Conservation (phyloP, 371 early-diverging fungal genomes). For the Haplosporangium sp. region DNA sequence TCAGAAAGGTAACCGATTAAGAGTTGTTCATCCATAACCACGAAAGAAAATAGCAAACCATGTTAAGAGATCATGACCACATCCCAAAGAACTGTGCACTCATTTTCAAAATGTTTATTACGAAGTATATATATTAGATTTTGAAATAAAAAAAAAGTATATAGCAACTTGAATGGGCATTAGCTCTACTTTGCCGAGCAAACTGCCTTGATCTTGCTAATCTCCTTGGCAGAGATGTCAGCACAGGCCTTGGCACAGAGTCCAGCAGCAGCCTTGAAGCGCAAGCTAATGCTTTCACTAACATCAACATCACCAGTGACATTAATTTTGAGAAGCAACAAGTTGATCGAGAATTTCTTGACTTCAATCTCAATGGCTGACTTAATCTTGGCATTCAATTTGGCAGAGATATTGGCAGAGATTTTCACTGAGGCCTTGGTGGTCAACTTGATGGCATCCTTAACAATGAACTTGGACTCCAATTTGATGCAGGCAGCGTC, state of each 20-base stretch:
- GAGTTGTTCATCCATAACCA: no score
- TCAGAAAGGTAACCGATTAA: no score
- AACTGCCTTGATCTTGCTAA: constrained; percentile 35
- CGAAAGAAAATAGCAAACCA: no score
- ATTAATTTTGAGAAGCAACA: constrained; percentile 36
- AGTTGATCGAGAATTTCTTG: constrained; percentile 50
- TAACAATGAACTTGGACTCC: constrained; percentile 50
- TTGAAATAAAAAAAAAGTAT: no score
- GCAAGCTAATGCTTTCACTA: constrained; percentile 18
- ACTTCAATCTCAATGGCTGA: constrained; percentile 37
- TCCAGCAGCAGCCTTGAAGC: constrained; percentile 39
- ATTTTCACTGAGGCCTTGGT: constrained; percentile 46
- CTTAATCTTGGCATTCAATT: constrained; percentile 39
- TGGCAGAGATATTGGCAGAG: constrained; percentile 23
- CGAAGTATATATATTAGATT: no score
- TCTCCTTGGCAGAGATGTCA: constrained; percentile 29
- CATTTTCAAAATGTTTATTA: no score
- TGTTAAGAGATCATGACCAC: no score
- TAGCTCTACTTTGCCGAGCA: constrained; percentile 18
- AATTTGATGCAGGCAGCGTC: constrained; percentile 39
- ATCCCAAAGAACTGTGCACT: no score
- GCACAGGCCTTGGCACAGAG: constrained; percentile 29
- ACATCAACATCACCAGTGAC: constrained; percentile 41
- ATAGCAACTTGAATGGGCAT: no score
- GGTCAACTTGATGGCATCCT: constrained; percentile 40